Evolutionary conservation across 805 yeast genomes (phyloP).

Genomic region (Schwanniomyces sp.): DNA sequence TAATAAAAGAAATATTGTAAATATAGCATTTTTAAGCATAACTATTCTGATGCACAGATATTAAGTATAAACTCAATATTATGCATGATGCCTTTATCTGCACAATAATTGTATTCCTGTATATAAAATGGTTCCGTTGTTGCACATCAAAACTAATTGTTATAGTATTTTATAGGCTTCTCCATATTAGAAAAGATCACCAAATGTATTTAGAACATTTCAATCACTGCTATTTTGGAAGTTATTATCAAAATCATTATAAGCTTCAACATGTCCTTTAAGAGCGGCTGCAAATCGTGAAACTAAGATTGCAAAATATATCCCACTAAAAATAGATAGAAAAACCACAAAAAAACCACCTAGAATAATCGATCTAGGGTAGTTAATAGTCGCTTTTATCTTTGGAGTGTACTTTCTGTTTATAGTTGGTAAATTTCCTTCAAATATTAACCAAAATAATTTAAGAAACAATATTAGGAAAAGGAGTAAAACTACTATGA

Average conservation of each 20-base stretch:
- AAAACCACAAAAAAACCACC: not conserved
- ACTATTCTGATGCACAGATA: not conserved
- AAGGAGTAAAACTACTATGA: not conserved
- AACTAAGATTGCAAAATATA: not conserved
- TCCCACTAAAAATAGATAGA: not conserved
- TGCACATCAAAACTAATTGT: too few relatives aligned
- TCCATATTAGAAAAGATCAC: too few relatives aligned
- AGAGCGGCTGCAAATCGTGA: not conserved
- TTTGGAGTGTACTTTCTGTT: too few relatives aligned
- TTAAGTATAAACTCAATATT: not conserved
- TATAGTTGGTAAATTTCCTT: not conserved
- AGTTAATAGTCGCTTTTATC: not conserved
- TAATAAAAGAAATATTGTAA: not conserved
- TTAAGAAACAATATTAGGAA: not conserved
- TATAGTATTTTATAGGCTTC: too few relatives aligned
- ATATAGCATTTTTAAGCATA: not conserved
- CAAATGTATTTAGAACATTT: not conserved
- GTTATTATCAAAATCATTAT: not conserved
- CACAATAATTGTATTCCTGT: not conserved
- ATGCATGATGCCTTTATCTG: not conserved
- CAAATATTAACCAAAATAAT: not conserved
- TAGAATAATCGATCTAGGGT: not conserved
- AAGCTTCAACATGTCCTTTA: not conserved
- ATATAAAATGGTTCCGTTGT: not conserved
- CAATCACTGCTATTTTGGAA: not conserved